These are phyloP conservation scores for Aspergillus versicolor DNA, from an alignment of 2,329 filamentous ascomycete genomes.

Conservation along the genomic window DNA sequence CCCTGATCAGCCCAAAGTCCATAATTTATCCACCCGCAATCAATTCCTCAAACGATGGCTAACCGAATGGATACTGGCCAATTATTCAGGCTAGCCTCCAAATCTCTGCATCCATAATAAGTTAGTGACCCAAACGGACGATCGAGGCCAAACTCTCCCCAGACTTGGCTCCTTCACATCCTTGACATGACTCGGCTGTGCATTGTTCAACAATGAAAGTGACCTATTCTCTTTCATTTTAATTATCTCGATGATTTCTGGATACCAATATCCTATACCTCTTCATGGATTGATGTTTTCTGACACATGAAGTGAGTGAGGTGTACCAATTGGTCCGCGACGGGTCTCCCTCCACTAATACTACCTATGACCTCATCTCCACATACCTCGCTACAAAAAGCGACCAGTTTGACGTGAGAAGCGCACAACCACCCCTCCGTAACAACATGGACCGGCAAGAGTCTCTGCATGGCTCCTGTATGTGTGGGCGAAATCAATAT, in stretches of 20 bases:
- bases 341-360: background rate
- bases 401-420: background rate
- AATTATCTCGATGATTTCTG: background rate
- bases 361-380: conserved; percentile 6
- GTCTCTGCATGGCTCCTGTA: conserved; percentile 72
- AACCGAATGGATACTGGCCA: background rate
- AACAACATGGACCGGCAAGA: conserved; percentile 31
- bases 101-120: background rate
- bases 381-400: background rate
- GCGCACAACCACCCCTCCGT: background rate
- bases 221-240: background rate
- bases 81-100: background rate
- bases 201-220: background rate
- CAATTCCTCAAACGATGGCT: background rate
- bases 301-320: background rate
- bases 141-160: background rate
- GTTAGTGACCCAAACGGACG: background rate
- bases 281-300: background rate
- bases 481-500: conserved; percentile 84
- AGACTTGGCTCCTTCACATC: conserved; percentile 14
- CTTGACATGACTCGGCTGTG: conserved; percentile 3
- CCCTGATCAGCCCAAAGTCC: background rate
- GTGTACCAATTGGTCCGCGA: background rate
- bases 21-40: conserved; percentile 2
- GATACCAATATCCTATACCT: background rate